Conservation (phyloP, 2,329 filamentous ascomycete species). For the Juglanconis oblonga region DNA sequence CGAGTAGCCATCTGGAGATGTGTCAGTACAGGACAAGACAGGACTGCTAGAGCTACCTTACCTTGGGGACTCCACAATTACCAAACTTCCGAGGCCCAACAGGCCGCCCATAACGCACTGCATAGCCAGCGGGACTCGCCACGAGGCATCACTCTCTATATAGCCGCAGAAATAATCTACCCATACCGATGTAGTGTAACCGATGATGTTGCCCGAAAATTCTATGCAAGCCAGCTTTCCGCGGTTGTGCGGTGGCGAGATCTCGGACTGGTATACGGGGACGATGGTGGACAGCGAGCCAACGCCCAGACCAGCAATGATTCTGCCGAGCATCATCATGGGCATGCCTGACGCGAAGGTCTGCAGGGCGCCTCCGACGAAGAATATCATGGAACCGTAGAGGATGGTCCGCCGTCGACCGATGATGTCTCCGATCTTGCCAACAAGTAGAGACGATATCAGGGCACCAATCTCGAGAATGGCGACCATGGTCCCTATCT, state of each 20-base stretch:
- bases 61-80: constrained; percentile 97
- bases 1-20: constrained; percentile 77
- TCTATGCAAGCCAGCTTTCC: constrained; percentile 97
- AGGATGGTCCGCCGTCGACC: constrained; percentile 87
- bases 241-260: constrained; percentile 92
- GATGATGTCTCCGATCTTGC: constrained; percentile 86
- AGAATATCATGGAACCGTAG: constrained; percentile 89
- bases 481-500: constrained; percentile 96
- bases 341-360: constrained; percentile 77
- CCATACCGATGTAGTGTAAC: constrained; percentile 96
- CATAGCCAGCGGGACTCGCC: constrained; percentile 86
- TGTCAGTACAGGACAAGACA: constrained; percentile 27
- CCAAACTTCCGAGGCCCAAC: constrained; percentile 77
- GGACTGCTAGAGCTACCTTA: constrained; percentile 36
- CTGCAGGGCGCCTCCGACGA: constrained; percentile 79
- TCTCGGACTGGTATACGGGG: constrained; percentile 90
- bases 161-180: constrained; percentile 96
- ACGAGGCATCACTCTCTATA: constrained; percentile 81
- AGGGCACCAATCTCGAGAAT: constrained; percentile 94
- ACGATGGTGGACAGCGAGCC: constrained; percentile 90
- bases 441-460: constrained; percentile 81
- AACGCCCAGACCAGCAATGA: constrained; percentile 81
- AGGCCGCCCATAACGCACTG: constrained; percentile 93
- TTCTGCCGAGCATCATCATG: constrained; percentile 84
- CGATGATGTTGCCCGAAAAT: constrained; percentile 94